phyloP scores from a whole-genome alignment of 352 stramenopile species.

The Pythium brassicae region DNA sequence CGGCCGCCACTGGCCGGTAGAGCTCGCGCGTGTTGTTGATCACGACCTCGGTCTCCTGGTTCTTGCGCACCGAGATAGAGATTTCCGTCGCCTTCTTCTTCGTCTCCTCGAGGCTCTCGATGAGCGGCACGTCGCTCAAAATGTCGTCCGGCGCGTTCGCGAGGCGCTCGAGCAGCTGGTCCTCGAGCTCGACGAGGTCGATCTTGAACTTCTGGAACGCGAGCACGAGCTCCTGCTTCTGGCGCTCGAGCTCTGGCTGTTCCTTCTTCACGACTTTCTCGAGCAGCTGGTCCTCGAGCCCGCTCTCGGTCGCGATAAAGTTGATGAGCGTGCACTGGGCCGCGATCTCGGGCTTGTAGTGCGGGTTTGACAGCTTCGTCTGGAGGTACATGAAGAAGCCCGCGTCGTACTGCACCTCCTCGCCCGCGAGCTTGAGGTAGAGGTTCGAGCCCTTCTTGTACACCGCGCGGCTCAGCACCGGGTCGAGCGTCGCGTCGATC shows the following conservation, averaged over 20 bases:
- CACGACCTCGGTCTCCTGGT: constrained; percentile 93
- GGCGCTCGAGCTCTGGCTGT: constrained; percentile 92
- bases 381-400: constrained; percentile 97
- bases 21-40: constrained; percentile 94
- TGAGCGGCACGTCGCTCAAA: constrained; percentile 93
- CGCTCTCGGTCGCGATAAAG: constrained; percentile 96
- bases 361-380: constrained; percentile 96
- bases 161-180: constrained; percentile 93
- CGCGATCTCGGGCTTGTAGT: constrained; percentile 98
- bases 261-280: constrained; percentile 96
- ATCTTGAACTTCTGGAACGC: constrained; percentile 96
- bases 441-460: constrained; percentile 95
- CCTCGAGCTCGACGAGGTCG: constrained; percentile 94
- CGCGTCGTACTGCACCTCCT: constrained; percentile 96
- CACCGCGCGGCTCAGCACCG: constrained; percentile 93
- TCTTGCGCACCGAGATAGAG: constrained; percentile 92
- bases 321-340: constrained; percentile 97
- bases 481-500: constrained; percentile 96
- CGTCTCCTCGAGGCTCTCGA: constrained; percentile 95
- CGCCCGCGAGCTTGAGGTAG: constrained; percentile 92
- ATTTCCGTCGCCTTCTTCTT: constrained; percentile 97
- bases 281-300: constrained; percentile 94
- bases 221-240: constrained; percentile 91
- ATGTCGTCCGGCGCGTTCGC: constrained; percentile 97
- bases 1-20: constrained; percentile 91